Percentiles rank a stretch among this genome's conserved stretches.
Conservation (phyloP, 2,329 filamentous ascomycete genomes). For the Hypoxylon sp. region DNA sequence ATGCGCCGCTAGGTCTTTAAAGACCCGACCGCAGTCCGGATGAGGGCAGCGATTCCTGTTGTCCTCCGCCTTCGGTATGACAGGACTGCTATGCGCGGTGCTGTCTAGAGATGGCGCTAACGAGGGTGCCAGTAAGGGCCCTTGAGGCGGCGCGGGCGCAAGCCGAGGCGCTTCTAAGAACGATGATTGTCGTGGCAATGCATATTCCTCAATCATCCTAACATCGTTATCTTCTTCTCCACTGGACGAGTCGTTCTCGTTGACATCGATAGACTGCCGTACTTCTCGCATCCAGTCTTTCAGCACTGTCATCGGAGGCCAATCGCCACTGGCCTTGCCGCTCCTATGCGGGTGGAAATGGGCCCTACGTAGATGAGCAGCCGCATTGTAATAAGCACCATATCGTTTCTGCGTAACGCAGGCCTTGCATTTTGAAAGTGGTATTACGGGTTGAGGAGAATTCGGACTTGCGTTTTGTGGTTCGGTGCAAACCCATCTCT, state of each 20-base stretch:
- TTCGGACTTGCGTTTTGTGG: slow-evolving; percentile 58
- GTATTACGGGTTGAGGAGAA: slow-evolving; percentile 65
- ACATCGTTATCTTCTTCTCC: slow-evolving; percentile 67
- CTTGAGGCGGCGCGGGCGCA: slow-evolving; percentile 54
- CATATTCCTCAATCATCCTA: slow-evolving; percentile 66
- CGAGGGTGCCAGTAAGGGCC: slow-evolving; percentile 53
- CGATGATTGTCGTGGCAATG: slow-evolving; percentile 51
- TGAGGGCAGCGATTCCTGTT: slow-evolving; percentile 76
- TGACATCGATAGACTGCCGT: slow-evolving; percentile 63
- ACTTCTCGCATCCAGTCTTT: slow-evolving; percentile 75
- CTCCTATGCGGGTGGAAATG: slow-evolving; percentile 71
- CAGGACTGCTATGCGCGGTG: slow-evolving; percentile 54
- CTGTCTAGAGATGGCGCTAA: slow-evolving; percentile 54
- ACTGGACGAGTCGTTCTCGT: slow-evolving; percentile 64
- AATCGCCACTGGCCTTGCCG: slow-evolving; percentile 71
- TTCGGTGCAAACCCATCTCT: slow-evolving; percentile 70
- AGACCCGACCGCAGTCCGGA: slow-evolving; percentile 85
- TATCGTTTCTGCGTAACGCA: slow-evolving; percentile 71
- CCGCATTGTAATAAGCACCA: slow-evolving; percentile 72
- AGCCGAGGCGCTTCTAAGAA: slow-evolving; percentile 55
- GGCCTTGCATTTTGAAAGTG: slow-evolving; percentile 69
- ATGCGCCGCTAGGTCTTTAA: slow-evolving; percentile 94
- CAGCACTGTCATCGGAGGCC: slow-evolving; percentile 70
- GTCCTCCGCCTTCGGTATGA: slow-evolving; percentile 54
- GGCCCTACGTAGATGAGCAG: slow-evolving; percentile 70